Conservation (phyloP, 768 basidiomycete genomes). For the Leccinum subtestaceum region DNA sequence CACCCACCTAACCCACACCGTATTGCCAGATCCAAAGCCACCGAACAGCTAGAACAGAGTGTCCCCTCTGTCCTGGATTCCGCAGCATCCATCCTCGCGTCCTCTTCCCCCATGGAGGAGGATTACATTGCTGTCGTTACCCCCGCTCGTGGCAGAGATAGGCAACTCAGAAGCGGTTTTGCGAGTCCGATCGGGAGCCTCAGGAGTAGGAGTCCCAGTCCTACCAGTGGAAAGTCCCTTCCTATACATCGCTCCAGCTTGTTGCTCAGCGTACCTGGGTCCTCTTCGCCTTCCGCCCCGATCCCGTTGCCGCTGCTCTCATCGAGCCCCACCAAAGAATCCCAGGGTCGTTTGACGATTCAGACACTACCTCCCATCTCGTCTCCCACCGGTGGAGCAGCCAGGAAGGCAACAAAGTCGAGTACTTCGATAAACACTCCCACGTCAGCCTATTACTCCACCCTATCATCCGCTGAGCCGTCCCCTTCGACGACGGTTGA, state of each 20-base stretch:
- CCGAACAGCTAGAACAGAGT: slow-evolving; percentile 72
- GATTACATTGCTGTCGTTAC: slow-evolving; percentile 64
- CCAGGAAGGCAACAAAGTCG: slow-evolving; percentile 15
- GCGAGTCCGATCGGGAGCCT: slow-evolving; percentile 61
- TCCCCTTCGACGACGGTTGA: slow-evolving; percentile 39
- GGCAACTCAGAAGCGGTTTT: slow-evolving; percentile 48
- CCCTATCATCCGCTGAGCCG: slow-evolving; percentile 35
- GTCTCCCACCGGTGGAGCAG: not conserved
- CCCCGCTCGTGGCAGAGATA: slow-evolving; percentile 41
- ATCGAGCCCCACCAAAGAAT: slow-evolving; percentile 28
- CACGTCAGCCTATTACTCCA: slow-evolving; percentile 49
- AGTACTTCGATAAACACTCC: slow-evolving; percentile 41
- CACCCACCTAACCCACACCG: slow-evolving; percentile 63
- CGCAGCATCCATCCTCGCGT: slow-evolving; percentile 70
- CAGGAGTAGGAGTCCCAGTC: slow-evolving; percentile 68
- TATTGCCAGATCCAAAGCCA: slow-evolving; percentile 66
- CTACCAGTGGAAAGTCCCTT: slow-evolving; percentile 40
- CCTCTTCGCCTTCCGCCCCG: slow-evolving; percentile 23
- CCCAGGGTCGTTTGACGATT: slow-evolving; percentile 22
- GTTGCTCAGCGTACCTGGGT: slow-evolving; percentile 47
- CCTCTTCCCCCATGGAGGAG: slow-evolving; percentile 42
- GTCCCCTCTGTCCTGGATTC: slow-evolving; percentile 85
- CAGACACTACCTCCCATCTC: slow-evolving; percentile 21
- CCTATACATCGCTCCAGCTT: slow-evolving; percentile 40
- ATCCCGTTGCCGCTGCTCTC: slow-evolving; percentile 24